Base-by-base conservation (phyloP, 164 flowering plant species). In the Brasenia schreberi region DNA sequence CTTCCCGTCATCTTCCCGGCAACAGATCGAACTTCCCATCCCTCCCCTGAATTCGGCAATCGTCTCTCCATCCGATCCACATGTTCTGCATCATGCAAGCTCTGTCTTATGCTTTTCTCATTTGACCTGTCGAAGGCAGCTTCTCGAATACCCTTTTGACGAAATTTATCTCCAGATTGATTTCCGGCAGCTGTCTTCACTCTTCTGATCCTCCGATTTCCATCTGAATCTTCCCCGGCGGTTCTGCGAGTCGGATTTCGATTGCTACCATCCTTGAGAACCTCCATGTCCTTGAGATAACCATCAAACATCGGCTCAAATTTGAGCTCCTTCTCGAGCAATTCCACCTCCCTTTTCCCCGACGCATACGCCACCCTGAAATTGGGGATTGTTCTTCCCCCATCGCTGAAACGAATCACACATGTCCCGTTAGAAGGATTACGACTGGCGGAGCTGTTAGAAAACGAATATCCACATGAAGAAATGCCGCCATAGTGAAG, bases 201-300 rank as follows among this genome's bases (percentile, higher is more conserved):
- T 60, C 27, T 19, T 19, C 63, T 60, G 7, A 60, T n/a, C n/a
- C 5, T 60, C 11, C n/a, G 63, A 60, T 17, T 60, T 60, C 27
- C n/a, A 60, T 1, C 14, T 45, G 27, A 60, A 60, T n/a, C 27
- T 6, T 60, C 9, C 63, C 11, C 6, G 9, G 11, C 63, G 17
- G 9, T 60, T 60, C n/a, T 7, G 9, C 17, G n/a, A 56, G 18
- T 45, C 2, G 64, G 42, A 52, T 67, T 77, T 23, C 65, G 80
- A 65, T 75, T 75, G 65, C 79, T 74, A 5, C 59, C 76, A 23
- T 62, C 69, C 69, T 67, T 81, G 70, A 84, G 78, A 64, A 85
- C 75, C 82, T 89, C 92, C 96, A 92, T 82, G 60, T 78, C 86
- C 76, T 87, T 89, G 89, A 92, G 77, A 76, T 89, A 89, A 69